Percentiles rank a stretch among this genome's conserved stretches.
These are phyloP conservation scores for Polytolypa hystricis DNA, from an alignment of 2,329 filamentous ascomycete species.

Conservation along the genomic window DNA sequence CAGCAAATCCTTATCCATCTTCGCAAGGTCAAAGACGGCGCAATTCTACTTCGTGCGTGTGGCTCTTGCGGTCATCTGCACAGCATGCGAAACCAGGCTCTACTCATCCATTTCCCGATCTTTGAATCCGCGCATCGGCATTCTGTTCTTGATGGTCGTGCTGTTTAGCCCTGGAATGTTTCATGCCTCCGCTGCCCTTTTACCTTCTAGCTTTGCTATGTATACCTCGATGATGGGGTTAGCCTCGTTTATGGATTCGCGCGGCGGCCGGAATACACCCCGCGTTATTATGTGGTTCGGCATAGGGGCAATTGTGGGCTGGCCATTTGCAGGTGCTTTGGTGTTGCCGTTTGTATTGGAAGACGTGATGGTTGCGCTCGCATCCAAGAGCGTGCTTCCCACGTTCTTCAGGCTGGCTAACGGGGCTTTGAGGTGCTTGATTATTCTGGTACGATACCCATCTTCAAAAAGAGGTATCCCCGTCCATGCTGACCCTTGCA, in stretches of 20 bases:
- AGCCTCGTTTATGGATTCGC: conserved; percentile 84
- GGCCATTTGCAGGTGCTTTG: conserved; percentile 85
- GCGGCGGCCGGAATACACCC: conserved; percentile 64
- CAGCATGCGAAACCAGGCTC: conserved; percentile 69
- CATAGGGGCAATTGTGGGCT: conserved; percentile 72
- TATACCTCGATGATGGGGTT: conserved; percentile 80
- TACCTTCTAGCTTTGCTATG: conserved; percentile 96
- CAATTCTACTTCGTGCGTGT: conserved; percentile 86
- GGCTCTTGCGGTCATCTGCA: conserved; percentile 62
- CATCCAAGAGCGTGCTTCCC: conserved; percentile 49
- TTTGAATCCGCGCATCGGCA: conserved; percentile 70
- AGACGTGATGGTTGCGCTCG: conserved; percentile 49
- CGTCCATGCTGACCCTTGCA: conserved; percentile 31
- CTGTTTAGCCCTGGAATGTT: conserved; percentile 84
- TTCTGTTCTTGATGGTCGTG: conserved; percentile 70
- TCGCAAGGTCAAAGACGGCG: conserved; percentile 35
- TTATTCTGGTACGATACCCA: conserved; percentile 55
- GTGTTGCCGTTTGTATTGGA: conserved; percentile 71
- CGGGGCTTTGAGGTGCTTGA: conserved; percentile 54
- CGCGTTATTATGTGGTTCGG: conserved; percentile 86
- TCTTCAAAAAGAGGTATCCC: background rate
- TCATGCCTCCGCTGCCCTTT: conserved; percentile 72
- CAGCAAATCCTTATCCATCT: conserved; percentile 54
- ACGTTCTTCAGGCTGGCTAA: conserved; percentile 52
- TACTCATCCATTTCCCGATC: conserved; percentile 66